Base-by-base conservation (phyloP, 495 filamentous ascomycete species). In the Platismatia glauca region DNA sequence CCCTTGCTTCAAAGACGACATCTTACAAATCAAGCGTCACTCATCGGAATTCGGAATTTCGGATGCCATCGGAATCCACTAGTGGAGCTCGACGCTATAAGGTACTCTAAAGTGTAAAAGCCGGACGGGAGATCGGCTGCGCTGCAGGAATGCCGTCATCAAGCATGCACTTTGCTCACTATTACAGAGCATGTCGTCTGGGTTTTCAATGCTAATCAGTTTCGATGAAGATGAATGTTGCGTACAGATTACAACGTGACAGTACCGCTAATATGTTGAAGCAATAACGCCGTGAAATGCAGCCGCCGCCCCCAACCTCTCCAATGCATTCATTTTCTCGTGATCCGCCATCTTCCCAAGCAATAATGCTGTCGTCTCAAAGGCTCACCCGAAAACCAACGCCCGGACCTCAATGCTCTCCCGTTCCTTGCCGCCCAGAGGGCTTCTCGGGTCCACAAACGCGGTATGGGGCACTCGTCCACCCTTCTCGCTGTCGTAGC, bases 401-500 rank as follows among this genome's bases (percentile, higher is more conserved):
- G 90, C 87, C 70, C 89, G 79, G 22, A 95, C 88, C 73, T 95
- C 90, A 73, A 96, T 93, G 72, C 90, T 95, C 80, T 94, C 88
- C 70, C 86, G 78, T 22, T 74, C 74, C 68, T 78, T 78, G 18
- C 79, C 84, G 31, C 80, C 86, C 37, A 77, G 73, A 34, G 80
- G 78, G 20, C 85, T 88, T 68, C 83, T 77, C 35, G 84, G 84
- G 74, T 95, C 86, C 59, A 76, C 75, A 78, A 96, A 96, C 33
- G 90, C 91, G 16, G 85, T 84, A 79, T 96, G 91, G 41, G 91
- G 86, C 59, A 89, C 82, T 66, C 89, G 76, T 7, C 86, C 85
- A 37, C 82, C 85, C 27, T 76, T 76, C 68, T 86, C 80, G 53
- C 76, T 84, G 74, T 95, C 91, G 64, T 83, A 93, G 71, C 90